Evolutionary conservation across 805 yeast genomes (phyloP).

Genomic region (Jamesozyma piceae): DNA sequence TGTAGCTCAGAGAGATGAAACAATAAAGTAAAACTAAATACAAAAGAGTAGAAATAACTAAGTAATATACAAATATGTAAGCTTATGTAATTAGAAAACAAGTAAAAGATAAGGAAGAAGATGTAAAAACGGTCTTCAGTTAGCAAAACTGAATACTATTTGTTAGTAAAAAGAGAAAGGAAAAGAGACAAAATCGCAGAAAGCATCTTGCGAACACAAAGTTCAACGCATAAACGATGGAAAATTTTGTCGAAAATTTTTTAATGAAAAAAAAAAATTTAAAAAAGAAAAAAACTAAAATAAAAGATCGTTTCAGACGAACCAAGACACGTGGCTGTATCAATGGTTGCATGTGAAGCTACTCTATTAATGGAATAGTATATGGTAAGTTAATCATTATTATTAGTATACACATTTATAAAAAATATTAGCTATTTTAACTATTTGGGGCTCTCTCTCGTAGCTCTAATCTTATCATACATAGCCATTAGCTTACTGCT

Average conservation of each 20-base stretch:
- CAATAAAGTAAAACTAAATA: neutral
- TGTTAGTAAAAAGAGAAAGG: neutral
- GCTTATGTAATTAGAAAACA: neutral
- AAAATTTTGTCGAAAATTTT: neutral
- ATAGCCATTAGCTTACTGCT: slow-evolving; percentile 63
- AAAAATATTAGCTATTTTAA: neutral
- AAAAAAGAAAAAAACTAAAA: neutral
- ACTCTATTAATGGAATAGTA: no score
- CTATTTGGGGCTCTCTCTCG: slow-evolving; percentile 2
- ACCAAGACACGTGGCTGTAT: no score
- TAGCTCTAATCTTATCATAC: slow-evolving; percentile 48
- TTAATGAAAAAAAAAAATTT: neutral
- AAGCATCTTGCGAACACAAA: neutral
- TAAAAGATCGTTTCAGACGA: no score
- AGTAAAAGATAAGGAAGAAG: neutral
- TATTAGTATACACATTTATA: neutral
- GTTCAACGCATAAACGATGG: neutral
- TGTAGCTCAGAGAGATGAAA: slow-evolving; percentile 6
- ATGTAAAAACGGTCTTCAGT: neutral
- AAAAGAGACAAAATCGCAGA: neutral
- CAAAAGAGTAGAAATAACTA: neutral
- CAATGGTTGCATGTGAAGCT: no score
- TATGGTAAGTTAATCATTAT: no score
- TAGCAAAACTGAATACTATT: neutral
- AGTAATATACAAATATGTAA: neutral